phyloP scores from a whole-genome alignment of 805 yeast genomes.

The Metschnikowia borealis region DNA sequence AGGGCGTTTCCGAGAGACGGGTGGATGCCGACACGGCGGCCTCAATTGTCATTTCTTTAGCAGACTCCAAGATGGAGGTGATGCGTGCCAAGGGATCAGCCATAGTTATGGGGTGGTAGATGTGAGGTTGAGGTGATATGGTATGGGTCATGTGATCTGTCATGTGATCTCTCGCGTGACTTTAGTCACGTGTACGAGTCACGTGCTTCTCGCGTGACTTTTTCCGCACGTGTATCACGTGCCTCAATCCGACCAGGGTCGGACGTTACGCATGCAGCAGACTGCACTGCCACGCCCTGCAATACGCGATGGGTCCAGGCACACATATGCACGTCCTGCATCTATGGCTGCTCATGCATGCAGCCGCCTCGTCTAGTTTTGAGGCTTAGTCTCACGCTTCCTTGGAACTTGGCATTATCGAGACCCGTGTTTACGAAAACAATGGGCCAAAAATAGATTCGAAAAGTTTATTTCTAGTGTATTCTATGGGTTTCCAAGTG shows the following conservation, averaged over 20 bases:
- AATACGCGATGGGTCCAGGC: background rate
- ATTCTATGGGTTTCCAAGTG: no score
- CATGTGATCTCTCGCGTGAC: background rate
- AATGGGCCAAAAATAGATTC: no score
- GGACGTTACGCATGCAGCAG: background rate
- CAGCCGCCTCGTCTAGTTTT: background rate
- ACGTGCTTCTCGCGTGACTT: no score
- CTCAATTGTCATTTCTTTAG: slow-evolving; percentile 72
- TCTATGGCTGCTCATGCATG: background rate
- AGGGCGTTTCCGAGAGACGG: slow-evolving; percentile 58
- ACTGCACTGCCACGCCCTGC: background rate
- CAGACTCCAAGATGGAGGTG: slow-evolving; percentile 73
- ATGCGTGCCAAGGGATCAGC: slow-evolving; percentile 53
- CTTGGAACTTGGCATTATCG: background rate
- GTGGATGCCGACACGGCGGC: slow-evolving; percentile 80
- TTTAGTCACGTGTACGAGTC: background rate
- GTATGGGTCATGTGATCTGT: background rate
- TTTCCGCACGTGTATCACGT: no score
- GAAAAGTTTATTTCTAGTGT: no score
- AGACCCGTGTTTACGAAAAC: background rate
- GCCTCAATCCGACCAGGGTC: background rate
- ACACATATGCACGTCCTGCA: background rate
- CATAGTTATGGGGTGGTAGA: slow-evolving; percentile 19
- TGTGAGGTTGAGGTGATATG: background rate
- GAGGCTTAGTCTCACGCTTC: background rate